Conservation (phyloP, 805 yeast genomes). For the Schizosaccharomyces cryophilus region DNA sequence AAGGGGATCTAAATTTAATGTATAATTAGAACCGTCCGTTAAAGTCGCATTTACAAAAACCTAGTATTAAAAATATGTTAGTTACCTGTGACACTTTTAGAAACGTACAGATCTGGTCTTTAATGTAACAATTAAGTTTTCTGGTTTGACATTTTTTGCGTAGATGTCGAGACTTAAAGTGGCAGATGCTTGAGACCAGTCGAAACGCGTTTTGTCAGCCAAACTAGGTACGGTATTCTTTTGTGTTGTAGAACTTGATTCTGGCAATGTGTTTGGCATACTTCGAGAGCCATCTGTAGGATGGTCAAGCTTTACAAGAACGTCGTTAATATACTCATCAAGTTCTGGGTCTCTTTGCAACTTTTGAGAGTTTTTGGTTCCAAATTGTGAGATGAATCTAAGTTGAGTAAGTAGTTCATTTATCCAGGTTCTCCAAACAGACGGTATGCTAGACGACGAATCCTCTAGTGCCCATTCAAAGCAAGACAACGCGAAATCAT, state of each 20-base stretch:
- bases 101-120: not conserved
- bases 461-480: not conserved
- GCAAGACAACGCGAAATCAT: not conserved
- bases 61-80: not conserved
- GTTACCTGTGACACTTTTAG: not conserved
- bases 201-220: slow-evolving; percentile 18
- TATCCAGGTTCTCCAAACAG: too few relatives aligned
- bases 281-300: too few relatives aligned
- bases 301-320: too few relatives aligned
- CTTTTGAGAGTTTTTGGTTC: too few relatives aligned
- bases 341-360: too few relatives aligned
- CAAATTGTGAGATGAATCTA: too few relatives aligned
- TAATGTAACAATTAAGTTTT: slow-evolving; percentile 2
- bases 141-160: slow-evolving; percentile 23
- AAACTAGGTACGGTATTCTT: not conserved
- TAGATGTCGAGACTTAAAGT: slow-evolving; percentile 44
- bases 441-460: not conserved
- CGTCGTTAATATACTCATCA: too few relatives aligned
- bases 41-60: slow-evolving; percentile 8
- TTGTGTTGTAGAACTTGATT: too few relatives aligned
- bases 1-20: slow-evolving; percentile 30
- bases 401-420: too few relatives aligned
- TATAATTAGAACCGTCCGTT: slow-evolving; percentile 26
- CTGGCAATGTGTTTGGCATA: not conserved
- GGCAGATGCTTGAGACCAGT: slow-evolving; percentile 46